Base-by-base conservation (phyloP, 257 asterid species). In the Ajuga chamaepitys region DNA sequence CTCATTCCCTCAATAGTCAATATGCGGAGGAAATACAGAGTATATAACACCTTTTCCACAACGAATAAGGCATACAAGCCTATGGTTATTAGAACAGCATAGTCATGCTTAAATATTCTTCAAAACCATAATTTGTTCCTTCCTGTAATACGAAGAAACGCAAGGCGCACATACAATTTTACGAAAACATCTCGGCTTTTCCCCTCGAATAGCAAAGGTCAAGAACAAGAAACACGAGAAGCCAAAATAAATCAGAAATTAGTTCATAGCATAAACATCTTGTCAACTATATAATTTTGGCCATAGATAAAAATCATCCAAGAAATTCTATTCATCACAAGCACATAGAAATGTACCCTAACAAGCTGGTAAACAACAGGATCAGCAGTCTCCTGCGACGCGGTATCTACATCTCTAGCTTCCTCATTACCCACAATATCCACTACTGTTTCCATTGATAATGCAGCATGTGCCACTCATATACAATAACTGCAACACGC, bases 281-380 rank as follows among this genome's bases (percentile, higher is more conserved):
- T 25, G 28, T 25, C 13, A 55, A 41, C 12, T 52, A 70, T 5
- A 21, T 26, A 12, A 52, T 48, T 65, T 32, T 60, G 4, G 52
- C 35, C 35, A 9, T 54, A 10, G 6, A 21, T 8, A 24, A 48
- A 22, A 69, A 34, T 5, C 65, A 48, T 40, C 46, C 20, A 45
- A n/a, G 2, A 77, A 13, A 38, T 40, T 14, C 6, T 37, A 26
- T 38, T 30, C 21, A 62, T 7, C 5, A 64, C 37, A 3, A 9
- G 53, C 20, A 5, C 28, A n/a, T 42, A 17, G 62, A 57, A n/a
- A 20, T 7, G 51, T 81, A 81, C 84, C 97, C 97, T 85, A 72
- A 87, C 96, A 66, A 86, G 98, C 83, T 88, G 84, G 74, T 91
- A 91, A 63, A 88, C 86, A 71, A 91, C 79, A 52, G 95, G 98